Conservation (phyloP, 805 yeast species). For the Candida taoyuanica region DNA sequence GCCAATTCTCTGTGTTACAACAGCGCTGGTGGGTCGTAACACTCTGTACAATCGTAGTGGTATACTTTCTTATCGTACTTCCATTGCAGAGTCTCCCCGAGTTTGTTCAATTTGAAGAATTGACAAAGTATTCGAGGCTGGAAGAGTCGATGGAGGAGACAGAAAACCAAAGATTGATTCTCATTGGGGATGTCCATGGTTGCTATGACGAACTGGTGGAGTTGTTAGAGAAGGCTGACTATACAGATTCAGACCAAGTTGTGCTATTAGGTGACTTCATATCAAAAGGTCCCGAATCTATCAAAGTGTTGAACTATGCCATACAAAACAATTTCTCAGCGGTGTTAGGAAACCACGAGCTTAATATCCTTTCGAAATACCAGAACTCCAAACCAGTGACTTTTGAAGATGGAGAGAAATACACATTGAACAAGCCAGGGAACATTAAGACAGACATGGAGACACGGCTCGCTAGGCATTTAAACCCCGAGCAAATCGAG, state of each 20-base stretch:
- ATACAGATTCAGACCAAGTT: conserved; percentile 49
- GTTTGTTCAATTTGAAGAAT: conserved; percentile 4
- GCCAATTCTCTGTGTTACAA: background rate
- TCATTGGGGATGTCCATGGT: conserved; percentile 91
- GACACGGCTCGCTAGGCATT: conserved; percentile 15
- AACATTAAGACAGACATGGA: conserved; percentile 16
- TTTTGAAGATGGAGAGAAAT: conserved; percentile 17
- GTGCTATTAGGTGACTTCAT: conserved; percentile 81
- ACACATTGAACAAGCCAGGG: conserved; percentile 19
- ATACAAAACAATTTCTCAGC: conserved; percentile 59
- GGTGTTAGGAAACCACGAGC: conserved; percentile 87
- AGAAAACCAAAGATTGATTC: conserved; percentile 53
- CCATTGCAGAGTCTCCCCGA: conserved; percentile 10
- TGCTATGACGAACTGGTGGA: conserved; percentile 49
- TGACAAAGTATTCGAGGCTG: conserved; percentile 1
- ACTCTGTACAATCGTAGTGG: conserved; percentile 2
- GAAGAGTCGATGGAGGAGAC: too few species aligned
- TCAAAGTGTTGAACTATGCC: conserved; percentile 62
- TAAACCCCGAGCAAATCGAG: conserved; percentile 55
- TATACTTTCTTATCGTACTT: conserved; percentile 8
- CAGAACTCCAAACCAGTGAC: conserved; percentile 35
- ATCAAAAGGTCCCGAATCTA: conserved; percentile 77
- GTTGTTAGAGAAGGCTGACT: conserved; percentile 47
- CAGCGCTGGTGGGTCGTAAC: conserved; percentile 1
- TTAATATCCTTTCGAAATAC: conserved; percentile 61